phyloP scores from a whole-genome alignment of 345 rosid species.

The Ceriops tagal region DNA sequence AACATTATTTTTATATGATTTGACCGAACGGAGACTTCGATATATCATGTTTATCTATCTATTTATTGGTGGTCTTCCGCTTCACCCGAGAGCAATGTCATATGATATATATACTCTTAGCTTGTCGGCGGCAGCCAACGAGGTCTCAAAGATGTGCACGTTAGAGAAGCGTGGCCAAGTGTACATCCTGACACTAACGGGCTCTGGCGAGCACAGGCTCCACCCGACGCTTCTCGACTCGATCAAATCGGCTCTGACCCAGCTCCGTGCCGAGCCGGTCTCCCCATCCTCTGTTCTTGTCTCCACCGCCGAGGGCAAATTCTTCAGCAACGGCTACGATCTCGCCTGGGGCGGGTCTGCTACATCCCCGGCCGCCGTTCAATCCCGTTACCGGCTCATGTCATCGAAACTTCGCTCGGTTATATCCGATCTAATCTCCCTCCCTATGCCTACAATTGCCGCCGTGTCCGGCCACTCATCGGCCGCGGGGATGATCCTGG shows the following conservation, averaged over 20 bases:
- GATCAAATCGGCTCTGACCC: conserved; percentile 9
- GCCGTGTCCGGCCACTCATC: conserved; percentile 25
- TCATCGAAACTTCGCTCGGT: conserved; percentile 12
- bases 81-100: no score
- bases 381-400: conserved; percentile 1
- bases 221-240: conserved; percentile 16
- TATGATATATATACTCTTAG: no score
- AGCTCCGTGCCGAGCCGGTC: conserved; percentile 3
- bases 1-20: no score
- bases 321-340: conserved; percentile 25
- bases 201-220: conserved; percentile 21
- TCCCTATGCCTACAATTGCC: conserved; percentile 26
- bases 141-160: conserved; percentile 11
- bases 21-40: no score
- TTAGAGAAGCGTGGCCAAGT: conserved; percentile 14
- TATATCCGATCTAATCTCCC: conserved; percentile 11
- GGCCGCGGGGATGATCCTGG: conserved; percentile 17
- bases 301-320: conserved; percentile 23
- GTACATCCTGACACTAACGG: conserved; percentile 18
- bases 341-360: conserved; percentile 16
- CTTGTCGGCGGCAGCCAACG: background rate
- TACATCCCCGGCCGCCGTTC: background rate
- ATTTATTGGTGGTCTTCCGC: no score
- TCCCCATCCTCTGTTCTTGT: conserved; percentile 14
- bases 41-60: no score